phyloP scores from a whole-genome alignment of 106 monocot species.

The Platanthera zijinensis region DNA sequence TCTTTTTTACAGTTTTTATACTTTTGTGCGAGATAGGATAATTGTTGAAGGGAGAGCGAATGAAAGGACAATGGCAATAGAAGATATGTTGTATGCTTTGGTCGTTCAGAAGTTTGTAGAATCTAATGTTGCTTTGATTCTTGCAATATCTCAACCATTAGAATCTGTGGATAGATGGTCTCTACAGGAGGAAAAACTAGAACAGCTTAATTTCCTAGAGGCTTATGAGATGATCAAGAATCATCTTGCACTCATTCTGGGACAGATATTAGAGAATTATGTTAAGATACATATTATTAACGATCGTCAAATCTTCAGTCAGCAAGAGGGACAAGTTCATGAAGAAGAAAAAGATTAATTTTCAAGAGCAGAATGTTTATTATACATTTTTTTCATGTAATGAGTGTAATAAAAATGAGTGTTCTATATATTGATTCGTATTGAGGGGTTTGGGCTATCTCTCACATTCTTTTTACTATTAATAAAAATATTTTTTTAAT shows the following conservation, averaged over 20 bases:
- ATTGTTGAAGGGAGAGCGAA: conserved; percentile 85
- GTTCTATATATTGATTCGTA: too few relatives aligned
- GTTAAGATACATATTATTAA: too few relatives aligned
- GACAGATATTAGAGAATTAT: conserved; percentile 40
- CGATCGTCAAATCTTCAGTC: too few relatives aligned
- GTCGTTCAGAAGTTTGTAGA: conserved; percentile 91
- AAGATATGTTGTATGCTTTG: conserved; percentile 77
- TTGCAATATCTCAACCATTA: conserved; percentile 31
- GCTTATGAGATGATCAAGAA: conserved; percentile 85
- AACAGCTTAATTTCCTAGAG: conserved; percentile 60
- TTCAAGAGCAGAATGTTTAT: too few relatives aligned
- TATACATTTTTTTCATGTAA: too few relatives aligned
- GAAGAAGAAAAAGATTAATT: too few relatives aligned
- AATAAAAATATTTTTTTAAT: too few relatives aligned
- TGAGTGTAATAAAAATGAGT: too few relatives aligned
- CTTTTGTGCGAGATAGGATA: conserved; percentile 35
- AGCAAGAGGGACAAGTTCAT: too few relatives aligned
- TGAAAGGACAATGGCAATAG: conserved; percentile 62
- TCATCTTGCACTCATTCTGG: conserved; percentile 67
- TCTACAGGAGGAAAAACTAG: conserved; percentile 46
- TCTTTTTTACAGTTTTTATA: background rate
- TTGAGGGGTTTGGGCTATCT: too few relatives aligned
- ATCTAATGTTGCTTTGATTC: conserved; percentile 62
- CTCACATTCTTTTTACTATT: too few relatives aligned
- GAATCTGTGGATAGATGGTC: conserved; percentile 43